Conservation (phyloP, 129 eudicot species). For the Apium graveolens region DNA sequence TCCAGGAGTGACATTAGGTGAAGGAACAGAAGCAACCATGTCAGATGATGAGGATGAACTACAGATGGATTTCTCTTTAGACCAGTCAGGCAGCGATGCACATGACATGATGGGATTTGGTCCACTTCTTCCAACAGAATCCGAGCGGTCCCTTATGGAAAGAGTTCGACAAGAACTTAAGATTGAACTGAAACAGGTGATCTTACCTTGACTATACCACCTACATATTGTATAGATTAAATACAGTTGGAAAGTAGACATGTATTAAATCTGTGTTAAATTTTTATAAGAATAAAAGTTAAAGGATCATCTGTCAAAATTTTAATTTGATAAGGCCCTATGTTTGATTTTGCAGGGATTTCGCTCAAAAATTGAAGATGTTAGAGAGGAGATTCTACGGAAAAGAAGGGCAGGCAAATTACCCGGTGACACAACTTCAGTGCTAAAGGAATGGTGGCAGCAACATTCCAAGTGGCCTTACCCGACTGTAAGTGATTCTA, state of each 20-base stretch:
- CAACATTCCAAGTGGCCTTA: conserved; percentile 67
- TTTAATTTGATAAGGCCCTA: background rate
- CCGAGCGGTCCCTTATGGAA: conserved; percentile 91
- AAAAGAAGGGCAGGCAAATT: conserved; percentile 60
- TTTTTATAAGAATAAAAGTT: background rate
- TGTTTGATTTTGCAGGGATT: conserved; percentile 34
- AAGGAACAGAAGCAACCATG: conserved; percentile 92
- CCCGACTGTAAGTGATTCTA: conserved; percentile 40
- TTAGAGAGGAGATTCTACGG: conserved; percentile 51
- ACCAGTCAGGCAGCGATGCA: conserved; percentile 46
- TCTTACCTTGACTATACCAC: background rate
- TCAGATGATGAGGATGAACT: conserved; percentile 92
- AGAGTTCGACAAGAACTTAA: conserved; percentile 91
- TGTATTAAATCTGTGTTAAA: background rate
- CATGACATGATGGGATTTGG: conserved; percentile 94
- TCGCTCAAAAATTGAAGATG: conserved; percentile 51
- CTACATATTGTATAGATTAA: background rate
- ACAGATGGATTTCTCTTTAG: conserved; percentile 65
- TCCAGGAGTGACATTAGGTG: conserved; percentile 68
- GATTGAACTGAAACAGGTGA: conserved; percentile 91
- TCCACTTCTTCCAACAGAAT: conserved; percentile 87
- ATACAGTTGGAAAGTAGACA: background rate
- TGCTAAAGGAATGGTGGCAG: conserved; percentile 58
- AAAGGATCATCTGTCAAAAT: background rate
- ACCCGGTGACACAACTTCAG: conserved; percentile 57